Percentiles rank a stretch among this genome's conserved stretches.
These are phyloP conservation scores for Corchorus capsularis DNA, from an alignment of 345 rosid species.

Conservation along the genomic window DNA sequence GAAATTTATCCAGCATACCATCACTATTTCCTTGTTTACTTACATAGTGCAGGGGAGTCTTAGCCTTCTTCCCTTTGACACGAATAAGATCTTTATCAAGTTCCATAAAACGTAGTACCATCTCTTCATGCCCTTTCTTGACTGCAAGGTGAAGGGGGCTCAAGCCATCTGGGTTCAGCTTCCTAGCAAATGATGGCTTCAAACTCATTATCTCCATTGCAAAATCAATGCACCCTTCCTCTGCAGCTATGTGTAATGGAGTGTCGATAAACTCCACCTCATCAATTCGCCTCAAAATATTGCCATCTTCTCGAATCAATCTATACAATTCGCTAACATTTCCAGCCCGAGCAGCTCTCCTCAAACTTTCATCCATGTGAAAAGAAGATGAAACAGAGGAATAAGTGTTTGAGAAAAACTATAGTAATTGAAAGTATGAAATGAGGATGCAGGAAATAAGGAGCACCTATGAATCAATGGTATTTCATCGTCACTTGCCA, in stretches of 20 bases:
- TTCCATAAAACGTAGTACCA: constrained; percentile 6
- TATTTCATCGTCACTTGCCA: no score
- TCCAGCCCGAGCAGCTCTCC: not conserved
- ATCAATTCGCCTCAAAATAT: constrained; percentile 13
- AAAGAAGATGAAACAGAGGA: not conserved
- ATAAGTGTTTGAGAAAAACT: not conserved
- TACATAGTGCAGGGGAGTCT: not conserved
- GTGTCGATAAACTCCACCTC: constrained; percentile 18
- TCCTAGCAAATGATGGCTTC: constrained; percentile 10
- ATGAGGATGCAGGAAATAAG: not conserved
- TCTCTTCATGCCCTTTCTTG: not conserved
- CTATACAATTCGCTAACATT: constrained; percentile 15
- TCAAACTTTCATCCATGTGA: not conserved
- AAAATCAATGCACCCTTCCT: constrained; percentile 16
- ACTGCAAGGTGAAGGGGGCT: constrained; percentile 30
- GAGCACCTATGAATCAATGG: no score
- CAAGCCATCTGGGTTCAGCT: constrained; percentile 22
- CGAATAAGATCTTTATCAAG: no score
- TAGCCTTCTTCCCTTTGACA: no score
- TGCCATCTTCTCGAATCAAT: not conserved
- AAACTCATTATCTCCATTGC: constrained; percentile 19
- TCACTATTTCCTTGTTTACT: not conserved
- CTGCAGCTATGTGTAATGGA: constrained; percentile 3
- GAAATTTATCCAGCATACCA: constrained; percentile 25
- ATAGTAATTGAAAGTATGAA: not conserved